Base-by-base conservation (phyloP, 1,284 basidiomycete species). In the Athelia sp. region DNA sequence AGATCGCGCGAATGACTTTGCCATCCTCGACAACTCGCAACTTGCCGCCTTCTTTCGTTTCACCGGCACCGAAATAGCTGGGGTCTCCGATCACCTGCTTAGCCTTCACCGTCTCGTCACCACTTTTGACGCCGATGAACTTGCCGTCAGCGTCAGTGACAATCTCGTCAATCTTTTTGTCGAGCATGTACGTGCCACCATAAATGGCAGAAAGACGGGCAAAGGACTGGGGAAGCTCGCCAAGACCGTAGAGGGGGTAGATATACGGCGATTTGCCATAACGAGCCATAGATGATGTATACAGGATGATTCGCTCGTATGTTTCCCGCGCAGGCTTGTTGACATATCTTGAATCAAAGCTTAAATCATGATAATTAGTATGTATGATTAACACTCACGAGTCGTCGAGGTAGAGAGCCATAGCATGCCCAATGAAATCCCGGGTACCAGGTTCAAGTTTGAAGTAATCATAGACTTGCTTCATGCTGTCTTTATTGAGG, bases 251-350 rank as follows among this genome's bases (percentile, higher is more conserved):
- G 48, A 98, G 82, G 14, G 97, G 97, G 76, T 99, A 99, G 68
- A 99, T 98, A 78, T 99, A 99, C 3, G 97, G 97, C 17, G 97
- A 99, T 72, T 99, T 99, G 61, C 97, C 97, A 71, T 98, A 99
- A 49, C 97, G 91, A 24, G 97, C 94, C 93, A 99, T 98, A 18
- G 96, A 99, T 8, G 91, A 89, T 15, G 94, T 98, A 76, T 99
- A 99, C 53, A 99, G 84, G 57, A 98, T 80, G 70, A 99, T 98
- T 54, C 97, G 92, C 62, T 98, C 88, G 67, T 98, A 95, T 4
- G 96, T 78, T 48, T 87, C 82, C 47, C 94, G 88, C 35, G 95
- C 97, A 45, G 91, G 81, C 67, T 95, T 91, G 62, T 81, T 88
- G 69, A 94, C 90, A 73, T 99, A 99, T 68, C 93, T 96, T 56